Evolutionary conservation across 495 filamentous ascomycete genomes (phyloP).

Genomic region (Acidiella bohemica): DNA sequence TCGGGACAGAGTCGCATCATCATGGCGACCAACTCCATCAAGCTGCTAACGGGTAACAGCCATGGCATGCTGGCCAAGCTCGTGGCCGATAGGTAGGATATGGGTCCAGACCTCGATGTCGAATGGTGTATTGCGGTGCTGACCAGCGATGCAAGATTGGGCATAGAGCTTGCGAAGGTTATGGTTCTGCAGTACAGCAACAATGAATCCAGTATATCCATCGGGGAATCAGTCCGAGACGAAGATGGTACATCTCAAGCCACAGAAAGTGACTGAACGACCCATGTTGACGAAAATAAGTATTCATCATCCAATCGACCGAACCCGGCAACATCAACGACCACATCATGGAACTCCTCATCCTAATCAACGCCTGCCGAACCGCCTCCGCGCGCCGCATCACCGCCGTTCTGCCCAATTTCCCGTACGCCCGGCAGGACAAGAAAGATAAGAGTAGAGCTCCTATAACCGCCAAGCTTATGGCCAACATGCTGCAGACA

Average conservation of each 20-base stretch:
- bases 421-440: conserved; percentile 97
- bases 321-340: conserved; percentile 96
- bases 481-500: conserved; percentile 96
- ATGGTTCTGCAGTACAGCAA: conserved; percentile 94
- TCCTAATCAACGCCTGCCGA: conserved; percentile 98
- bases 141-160: too few relatives aligned
- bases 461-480: conserved; percentile 79
- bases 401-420: conserved; percentile 88
- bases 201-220: conserved; percentile 92
- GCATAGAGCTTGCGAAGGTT: conserved; percentile 85
- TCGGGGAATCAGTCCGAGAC: conserved; percentile 91
- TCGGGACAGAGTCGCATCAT: conserved; percentile 6
- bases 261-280: too few relatives aligned
- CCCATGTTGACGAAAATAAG: too few relatives aligned
- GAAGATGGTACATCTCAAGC: conserved; percentile 61
- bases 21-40: conserved; percentile 84
- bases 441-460: conserved; percentile 97
- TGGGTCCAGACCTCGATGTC: too few relatives aligned
- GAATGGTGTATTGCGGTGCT: too few relatives aligned
- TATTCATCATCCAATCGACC: conserved; percentile 94
- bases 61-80: conserved; percentile 81
- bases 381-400: conserved; percentile 90
- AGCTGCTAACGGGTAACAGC: conserved; percentile 88
- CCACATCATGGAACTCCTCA: conserved; percentile 94
- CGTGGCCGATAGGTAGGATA: conserved; percentile 82